These are phyloP conservation scores for Myxozyma geophila DNA, from an alignment of 805 yeast genomes.

Conservation along the genomic window DNA sequence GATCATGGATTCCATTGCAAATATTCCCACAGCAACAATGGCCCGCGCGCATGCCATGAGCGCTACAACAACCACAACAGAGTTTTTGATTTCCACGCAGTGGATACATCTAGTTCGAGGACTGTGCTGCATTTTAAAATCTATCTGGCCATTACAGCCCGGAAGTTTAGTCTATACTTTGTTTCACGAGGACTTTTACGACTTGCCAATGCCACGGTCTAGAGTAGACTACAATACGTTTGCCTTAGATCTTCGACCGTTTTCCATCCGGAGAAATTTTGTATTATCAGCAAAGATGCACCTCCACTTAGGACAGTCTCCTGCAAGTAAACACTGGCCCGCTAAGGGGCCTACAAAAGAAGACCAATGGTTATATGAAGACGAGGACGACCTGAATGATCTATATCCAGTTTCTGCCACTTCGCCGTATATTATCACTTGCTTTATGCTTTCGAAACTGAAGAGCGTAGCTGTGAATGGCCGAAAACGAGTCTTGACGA, in stretches of 20 bases:
- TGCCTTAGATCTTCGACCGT: slow-evolving; percentile 22
- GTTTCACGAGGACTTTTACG: slow-evolving; percentile 87
- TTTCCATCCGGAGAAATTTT: slow-evolving; percentile 10
- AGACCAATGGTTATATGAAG: slow-evolving; percentile 48
- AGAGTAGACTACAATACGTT: slow-evolving; percentile 34
- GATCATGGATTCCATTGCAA: slow-evolving; percentile 74
- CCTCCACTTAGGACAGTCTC: neutral
- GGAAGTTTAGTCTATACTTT: slow-evolving; percentile 67
- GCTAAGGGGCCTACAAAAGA: neutral
- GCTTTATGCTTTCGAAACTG: slow-evolving; percentile 23
- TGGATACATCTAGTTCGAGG: slow-evolving; percentile 98
- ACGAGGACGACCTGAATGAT: slow-evolving; percentile 83
- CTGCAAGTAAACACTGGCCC: neutral
- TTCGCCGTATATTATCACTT: slow-evolving; percentile 69
- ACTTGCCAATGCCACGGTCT: slow-evolving; percentile 51
- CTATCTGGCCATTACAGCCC: slow-evolving; percentile 90
- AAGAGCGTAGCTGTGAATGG: slow-evolving; percentile 69
- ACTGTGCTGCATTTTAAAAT: slow-evolving; percentile 92
- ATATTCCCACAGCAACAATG: slow-evolving; percentile 1
- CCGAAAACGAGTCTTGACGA: slow-evolving; percentile 71
- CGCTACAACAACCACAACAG: slow-evolving; percentile 53
- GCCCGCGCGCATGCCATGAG: slow-evolving; percentile 64
- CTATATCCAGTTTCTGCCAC: slow-evolving; percentile 81
- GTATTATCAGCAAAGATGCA: slow-evolving; percentile 12
- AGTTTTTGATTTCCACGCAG: slow-evolving; percentile 84